Percentiles rank a stretch among this genome's conserved stretches.
Evolutionary conservation across 164 flowering plant species (phyloP).

Genomic region (Stephania japonica): DNA sequence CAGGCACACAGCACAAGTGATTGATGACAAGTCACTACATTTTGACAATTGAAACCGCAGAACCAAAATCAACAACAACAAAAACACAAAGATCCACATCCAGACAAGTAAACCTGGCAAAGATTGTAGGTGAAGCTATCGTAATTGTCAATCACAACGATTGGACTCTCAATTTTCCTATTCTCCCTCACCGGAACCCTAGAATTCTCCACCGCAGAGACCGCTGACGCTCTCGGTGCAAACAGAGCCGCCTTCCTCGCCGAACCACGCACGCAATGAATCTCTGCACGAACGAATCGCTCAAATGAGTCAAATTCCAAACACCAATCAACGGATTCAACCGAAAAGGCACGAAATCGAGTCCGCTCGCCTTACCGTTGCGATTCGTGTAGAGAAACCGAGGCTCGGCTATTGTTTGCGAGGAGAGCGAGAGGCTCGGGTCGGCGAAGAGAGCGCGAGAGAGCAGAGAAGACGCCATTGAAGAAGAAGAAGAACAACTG

Average conservation of each 20-base stretch:
- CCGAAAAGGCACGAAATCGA: background rate
- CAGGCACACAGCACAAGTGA: background rate
- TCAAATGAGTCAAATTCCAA: background rate
- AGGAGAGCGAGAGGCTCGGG: background rate
- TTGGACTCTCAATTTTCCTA: constrained; percentile 32
- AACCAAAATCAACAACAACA: background rate
- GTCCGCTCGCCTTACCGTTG: constrained; percentile 3
- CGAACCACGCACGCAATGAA: background rate
- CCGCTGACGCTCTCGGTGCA: constrained; percentile 18
- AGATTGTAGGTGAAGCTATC: constrained; percentile 98
- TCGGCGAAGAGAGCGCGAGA: background rate
- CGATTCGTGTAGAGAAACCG: background rate
- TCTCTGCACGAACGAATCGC: constrained; percentile 4
- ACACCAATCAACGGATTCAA: background rate
- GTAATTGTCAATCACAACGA: constrained; percentile 88
- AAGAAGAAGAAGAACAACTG: background rate
- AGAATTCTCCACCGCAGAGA: constrained; percentile 18
- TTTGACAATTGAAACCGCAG: background rate
- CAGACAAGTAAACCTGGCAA: constrained; percentile 64
- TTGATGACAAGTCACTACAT: background rate
- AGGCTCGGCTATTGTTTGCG: constrained; percentile 5
- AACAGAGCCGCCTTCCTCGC: background rate
- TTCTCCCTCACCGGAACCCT: constrained; percentile 15
- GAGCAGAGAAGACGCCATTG: constrained; percentile 3
- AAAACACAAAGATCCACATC: background rate